Evolutionary conservation across 148 eudicot species (phyloP).

Genomic region (Hydrangea macrophylla): DNA sequence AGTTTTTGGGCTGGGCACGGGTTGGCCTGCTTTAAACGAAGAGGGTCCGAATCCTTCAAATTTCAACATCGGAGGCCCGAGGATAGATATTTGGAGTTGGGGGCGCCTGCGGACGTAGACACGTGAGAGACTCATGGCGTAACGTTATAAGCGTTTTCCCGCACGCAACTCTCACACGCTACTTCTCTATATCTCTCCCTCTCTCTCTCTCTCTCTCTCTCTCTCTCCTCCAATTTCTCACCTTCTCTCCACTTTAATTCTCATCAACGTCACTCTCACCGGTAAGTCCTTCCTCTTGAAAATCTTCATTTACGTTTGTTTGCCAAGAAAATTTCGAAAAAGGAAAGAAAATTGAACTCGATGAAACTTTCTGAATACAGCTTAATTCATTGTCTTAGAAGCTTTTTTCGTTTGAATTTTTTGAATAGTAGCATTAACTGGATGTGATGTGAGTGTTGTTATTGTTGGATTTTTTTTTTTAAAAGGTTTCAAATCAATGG

Average conservation of each 20-base stretch:
- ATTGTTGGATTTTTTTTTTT: neutral
- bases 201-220: slow-evolving; percentile 5
- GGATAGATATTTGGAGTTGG: slow-evolving; percentile 1
- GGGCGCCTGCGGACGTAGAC: slow-evolving; percentile 38
- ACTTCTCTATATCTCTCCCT: neutral
- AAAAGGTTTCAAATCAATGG: slow-evolving; percentile 37
- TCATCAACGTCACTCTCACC: slow-evolving; percentile 1
- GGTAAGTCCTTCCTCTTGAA: slow-evolving; percentile 1
- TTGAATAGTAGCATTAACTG: neutral
- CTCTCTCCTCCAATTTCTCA: neutral
- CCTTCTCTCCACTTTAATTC: neutral
- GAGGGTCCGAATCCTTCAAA: too few species aligned
- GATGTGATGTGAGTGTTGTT: slow-evolving; percentile 3
- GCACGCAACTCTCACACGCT: slow-evolving; percentile 72
- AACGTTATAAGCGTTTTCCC: slow-evolving; percentile 30
- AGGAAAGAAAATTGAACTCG: neutral
- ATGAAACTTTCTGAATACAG: neutral
- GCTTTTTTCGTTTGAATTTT: too few species aligned
- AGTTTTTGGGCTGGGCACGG: too few species aligned
- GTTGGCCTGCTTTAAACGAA: too few species aligned
- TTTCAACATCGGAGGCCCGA: too few species aligned
- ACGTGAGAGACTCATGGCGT: slow-evolving; percentile 48
- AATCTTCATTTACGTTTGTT: neutral
- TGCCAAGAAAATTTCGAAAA: neutral
- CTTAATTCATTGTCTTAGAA: too few species aligned